Percentiles rank a stretch among this genome's conserved stretches.
phyloP scores from a whole-genome alignment of 495 filamentous ascomycete genomes.

The Lasiosphaeria miniovina region DNA sequence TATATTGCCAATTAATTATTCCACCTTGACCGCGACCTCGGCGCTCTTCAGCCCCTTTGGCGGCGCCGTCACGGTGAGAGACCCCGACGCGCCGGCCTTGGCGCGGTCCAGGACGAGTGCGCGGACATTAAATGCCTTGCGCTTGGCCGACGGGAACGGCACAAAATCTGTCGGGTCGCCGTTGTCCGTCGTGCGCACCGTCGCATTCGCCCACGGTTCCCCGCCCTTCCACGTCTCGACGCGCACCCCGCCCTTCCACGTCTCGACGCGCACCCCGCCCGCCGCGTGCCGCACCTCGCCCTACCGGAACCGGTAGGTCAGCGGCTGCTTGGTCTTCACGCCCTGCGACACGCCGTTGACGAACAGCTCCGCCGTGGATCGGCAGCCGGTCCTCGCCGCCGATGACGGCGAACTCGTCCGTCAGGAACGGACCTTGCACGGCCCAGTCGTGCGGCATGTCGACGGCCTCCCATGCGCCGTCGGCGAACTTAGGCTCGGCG shows the following conservation, averaged over 20 bases:
- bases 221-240: slow-evolving; percentile 46
- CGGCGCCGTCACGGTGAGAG: slow-evolving; percentile 35
- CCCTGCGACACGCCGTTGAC: slow-evolving; percentile 47
- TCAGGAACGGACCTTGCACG: slow-evolving; percentile 38
- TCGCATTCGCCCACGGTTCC: slow-evolving; percentile 39
- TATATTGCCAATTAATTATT: background rate
- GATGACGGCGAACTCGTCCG: slow-evolving; percentile 46
- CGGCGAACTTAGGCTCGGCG: background rate
- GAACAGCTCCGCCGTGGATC: slow-evolving; percentile 45
- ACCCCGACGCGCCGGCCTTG: slow-evolving; percentile 29
- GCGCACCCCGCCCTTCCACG: too few relatives aligned
- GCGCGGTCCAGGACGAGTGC: slow-evolving; percentile 41
- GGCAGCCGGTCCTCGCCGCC: too few relatives aligned
- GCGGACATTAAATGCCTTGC: slow-evolving; percentile 44
- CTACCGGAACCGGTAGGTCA: slow-evolving; percentile 48
- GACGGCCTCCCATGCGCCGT: background rate
- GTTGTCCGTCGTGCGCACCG: slow-evolving; percentile 42
- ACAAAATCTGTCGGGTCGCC: slow-evolving; percentile 45
- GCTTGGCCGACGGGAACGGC: slow-evolving; percentile 38
- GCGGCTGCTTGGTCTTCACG: slow-evolving; percentile 27
- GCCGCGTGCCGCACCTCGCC: slow-evolving; percentile 43
- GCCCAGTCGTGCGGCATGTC: slow-evolving; percentile 34
- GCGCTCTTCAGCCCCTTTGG: slow-evolving; percentile 27
- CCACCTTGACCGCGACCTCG: background rate
- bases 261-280: slow-evolving; percentile 42